Conservation (phyloP, 192 early-diverging fungal genomes). For the Podila verticillata region DNA sequence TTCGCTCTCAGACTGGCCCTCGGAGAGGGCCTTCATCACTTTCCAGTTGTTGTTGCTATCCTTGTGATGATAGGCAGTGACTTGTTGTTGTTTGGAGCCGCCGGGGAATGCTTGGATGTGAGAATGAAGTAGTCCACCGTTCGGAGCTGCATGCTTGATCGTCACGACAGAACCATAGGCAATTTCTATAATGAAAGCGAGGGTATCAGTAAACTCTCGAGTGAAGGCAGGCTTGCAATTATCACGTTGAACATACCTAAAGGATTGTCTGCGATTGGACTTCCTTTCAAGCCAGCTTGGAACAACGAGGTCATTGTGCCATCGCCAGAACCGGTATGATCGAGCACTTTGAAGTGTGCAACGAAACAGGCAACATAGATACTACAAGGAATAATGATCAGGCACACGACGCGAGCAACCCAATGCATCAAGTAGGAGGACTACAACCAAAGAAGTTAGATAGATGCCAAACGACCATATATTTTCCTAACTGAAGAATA, state of each 20-base stretch:
- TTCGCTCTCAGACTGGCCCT: slow-evolving; percentile 24
- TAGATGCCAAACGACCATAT: background rate
- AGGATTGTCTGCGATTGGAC: slow-evolving; percentile 77
- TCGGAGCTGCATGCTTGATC: slow-evolving; percentile 77
- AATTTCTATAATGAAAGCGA: slow-evolving; percentile 64
- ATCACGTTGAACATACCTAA: slow-evolving; percentile 61
- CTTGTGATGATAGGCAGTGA: slow-evolving; percentile 91
- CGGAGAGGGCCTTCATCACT: slow-evolving; percentile 63
- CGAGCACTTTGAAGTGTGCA: slow-evolving; percentile 86
- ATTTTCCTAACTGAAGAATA: background rate
- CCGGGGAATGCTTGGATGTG: slow-evolving; percentile 84
- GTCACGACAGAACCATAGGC: slow-evolving; percentile 89
- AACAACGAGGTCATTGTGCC: slow-evolving; percentile 92
- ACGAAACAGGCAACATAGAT: slow-evolving; percentile 85
- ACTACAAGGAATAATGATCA: slow-evolving; percentile 80
- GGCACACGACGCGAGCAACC: slow-evolving; percentile 63
- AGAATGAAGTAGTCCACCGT: slow-evolving; percentile 91
- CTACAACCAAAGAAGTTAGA: background rate
- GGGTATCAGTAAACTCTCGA: background rate
- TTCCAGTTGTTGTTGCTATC: slow-evolving; percentile 94
- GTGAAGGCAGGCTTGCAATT: background rate
- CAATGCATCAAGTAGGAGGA: slow-evolving; percentile 13
- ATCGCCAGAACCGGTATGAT: slow-evolving; percentile 82
- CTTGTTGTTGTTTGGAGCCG: slow-evolving; percentile 93
- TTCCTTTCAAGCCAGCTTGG: slow-evolving; percentile 86